phyloP scores from a whole-genome alignment of 106 monocot genomes.

The Dendrobium nobile region DNA sequence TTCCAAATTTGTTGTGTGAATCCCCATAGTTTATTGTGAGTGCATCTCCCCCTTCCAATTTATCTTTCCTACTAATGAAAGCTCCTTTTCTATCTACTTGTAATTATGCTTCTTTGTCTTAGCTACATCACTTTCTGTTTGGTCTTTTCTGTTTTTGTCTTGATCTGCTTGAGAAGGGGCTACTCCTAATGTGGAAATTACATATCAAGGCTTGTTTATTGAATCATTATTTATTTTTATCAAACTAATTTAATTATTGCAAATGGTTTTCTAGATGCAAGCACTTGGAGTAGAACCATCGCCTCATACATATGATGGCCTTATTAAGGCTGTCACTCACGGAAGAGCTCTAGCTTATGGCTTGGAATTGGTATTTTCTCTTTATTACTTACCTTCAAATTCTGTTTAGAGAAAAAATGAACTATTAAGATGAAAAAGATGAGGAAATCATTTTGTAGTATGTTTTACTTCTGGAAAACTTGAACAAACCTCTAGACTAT shows the following conservation, averaged over 20 bases:
- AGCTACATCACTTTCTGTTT: too few relatives aligned
- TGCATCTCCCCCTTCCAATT: too few relatives aligned
- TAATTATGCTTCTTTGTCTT: too few relatives aligned
- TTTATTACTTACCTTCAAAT: not conserved
- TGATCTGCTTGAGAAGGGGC: not conserved
- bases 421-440: not conserved
- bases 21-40: too few relatives aligned
- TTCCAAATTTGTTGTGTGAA: too few relatives aligned
- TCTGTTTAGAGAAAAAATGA: not conserved
- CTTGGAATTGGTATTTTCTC: conserved; percentile 58
- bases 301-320: conserved; percentile 63
- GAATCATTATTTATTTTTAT: not conserved
- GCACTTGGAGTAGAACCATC: conserved; percentile 66
- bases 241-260: not conserved
- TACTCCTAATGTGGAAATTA: not conserved
- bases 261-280: conserved; percentile 53
- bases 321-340: conserved; percentile 57
- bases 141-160: not conserved
- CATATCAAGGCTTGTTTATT: conserved; percentile 3
- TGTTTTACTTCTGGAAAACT: not conserved
- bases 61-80: too few relatives aligned
- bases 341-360: conserved; percentile 50
- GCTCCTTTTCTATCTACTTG: too few relatives aligned
- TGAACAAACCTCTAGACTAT: not conserved
- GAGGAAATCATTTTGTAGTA: not conserved